Conservation (phyloP, 495 filamentous ascomycete species). For the Amphirosellinia nigrospora region DNA sequence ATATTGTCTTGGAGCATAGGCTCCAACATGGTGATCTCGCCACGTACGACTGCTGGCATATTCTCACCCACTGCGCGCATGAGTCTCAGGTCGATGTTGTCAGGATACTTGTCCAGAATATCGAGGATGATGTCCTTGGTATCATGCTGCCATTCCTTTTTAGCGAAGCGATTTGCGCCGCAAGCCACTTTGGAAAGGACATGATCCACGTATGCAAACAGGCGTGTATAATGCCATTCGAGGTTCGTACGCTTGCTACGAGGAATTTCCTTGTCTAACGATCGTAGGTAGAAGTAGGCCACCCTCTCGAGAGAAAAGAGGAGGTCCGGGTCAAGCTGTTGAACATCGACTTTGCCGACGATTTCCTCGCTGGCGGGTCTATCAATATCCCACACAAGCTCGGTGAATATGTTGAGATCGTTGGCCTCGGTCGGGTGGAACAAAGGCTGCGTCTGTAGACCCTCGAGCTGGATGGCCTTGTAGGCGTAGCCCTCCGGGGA, state of each 20-base stretch:
- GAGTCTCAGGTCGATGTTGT: slow-evolving; percentile 7
- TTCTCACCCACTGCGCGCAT: slow-evolving; percentile 6
- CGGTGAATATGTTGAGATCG: slow-evolving; percentile 6
- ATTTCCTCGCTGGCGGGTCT: background rate
- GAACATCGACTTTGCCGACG: background rate
- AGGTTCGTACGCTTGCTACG: background rate
- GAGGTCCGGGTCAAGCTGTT: background rate
- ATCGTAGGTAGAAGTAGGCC: slow-evolving; percentile 35
- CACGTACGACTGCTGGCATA: background rate
- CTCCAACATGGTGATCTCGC: slow-evolving; percentile 7
- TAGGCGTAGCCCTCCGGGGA: background rate
- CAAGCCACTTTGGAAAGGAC: background rate
- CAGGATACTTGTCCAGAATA: background rate
- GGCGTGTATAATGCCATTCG: background rate
- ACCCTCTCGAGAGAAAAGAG: slow-evolving; percentile 33
- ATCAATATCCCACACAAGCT: slow-evolving; percentile 6
- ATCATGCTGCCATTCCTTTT: background rate
- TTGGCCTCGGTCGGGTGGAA: background rate
- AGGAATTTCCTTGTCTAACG: background rate
- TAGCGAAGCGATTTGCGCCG: background rate
- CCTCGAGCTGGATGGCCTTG: slow-evolving; percentile 1
- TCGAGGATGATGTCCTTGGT: background rate
- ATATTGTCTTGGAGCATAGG: slow-evolving; percentile 36
- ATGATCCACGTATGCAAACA: background rate
- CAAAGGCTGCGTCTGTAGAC: background rate